Percentiles rank a stretch among this genome's conserved stretches.
phyloP scores from a whole-genome alignment of 2,329 filamentous ascomycete species.

The Aspergillus sp. region DNA sequence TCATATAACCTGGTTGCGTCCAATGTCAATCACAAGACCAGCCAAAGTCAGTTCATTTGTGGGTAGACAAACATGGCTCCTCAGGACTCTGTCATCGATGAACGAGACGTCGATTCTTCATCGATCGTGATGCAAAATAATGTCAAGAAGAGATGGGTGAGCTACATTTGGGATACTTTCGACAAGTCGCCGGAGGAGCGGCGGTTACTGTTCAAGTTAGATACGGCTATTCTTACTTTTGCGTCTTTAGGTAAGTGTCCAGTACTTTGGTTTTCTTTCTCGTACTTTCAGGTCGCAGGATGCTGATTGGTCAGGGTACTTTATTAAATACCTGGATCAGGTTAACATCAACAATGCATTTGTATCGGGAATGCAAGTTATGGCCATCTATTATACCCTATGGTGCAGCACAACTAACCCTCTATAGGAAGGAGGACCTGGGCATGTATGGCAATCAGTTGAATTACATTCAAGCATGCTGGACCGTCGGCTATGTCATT shows the following conservation, averaged over 20 bases:
- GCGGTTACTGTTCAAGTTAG: constrained; percentile 44
- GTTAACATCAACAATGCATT: constrained; percentile 43
- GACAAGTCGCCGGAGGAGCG: constrained; percentile 47
- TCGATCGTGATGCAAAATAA: constrained; percentile 15
- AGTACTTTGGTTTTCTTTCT: neutral
- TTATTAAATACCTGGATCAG: constrained; percentile 46
- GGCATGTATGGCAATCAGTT: constrained; percentile 48
- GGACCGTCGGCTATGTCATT: constrained; percentile 56
- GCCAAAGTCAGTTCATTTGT: too few relatives aligned
- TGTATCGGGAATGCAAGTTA: constrained; percentile 40
- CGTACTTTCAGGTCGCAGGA: neutral
- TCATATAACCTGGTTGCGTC: too few relatives aligned
- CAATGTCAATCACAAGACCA: too few relatives aligned
- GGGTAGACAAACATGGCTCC: constrained; percentile 13
- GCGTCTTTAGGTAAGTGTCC: constrained; percentile 31
- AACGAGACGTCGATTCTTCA: constrained; percentile 7
- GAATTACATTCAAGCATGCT: constrained; percentile 51
- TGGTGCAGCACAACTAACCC: neutral
- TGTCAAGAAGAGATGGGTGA: constrained; percentile 39
- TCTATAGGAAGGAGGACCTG: constrained; percentile 46
- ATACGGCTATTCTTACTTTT: constrained; percentile 44
- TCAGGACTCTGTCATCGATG: constrained; percentile 5
- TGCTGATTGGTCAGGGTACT: constrained; percentile 34
- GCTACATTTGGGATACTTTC: constrained; percentile 48
- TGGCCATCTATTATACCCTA: neutral